These are phyloP conservation scores for Ammopiptanthus mongolicus DNA, from an alignment of 306 rosid genomes.

Conservation along the genomic window DNA sequence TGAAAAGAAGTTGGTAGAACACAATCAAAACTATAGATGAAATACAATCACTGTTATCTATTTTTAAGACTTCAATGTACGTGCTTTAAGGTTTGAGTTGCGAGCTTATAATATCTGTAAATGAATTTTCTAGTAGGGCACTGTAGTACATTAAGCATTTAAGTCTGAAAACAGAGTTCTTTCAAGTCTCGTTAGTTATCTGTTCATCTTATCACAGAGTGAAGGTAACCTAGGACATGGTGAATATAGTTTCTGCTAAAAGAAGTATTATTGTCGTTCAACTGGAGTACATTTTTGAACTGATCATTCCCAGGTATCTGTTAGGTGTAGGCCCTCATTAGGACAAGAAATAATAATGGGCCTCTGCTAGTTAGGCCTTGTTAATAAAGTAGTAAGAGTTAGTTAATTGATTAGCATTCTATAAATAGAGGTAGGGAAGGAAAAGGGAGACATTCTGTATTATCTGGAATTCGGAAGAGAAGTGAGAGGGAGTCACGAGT, in stretches of 20 bases:
- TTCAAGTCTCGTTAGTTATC: not conserved
- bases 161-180: not conserved
- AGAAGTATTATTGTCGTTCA: not conserved
- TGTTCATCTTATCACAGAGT: conserved; percentile 7
- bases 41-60: not conserved
- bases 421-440: too few species aligned
- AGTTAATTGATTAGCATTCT: too few species aligned
- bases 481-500: too few species aligned
- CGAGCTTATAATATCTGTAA: not conserved
- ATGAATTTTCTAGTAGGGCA: not conserved
- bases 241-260: not conserved
- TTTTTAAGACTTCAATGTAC: not conserved
- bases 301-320: too few species aligned
- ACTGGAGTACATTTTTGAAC: not conserved
- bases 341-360: too few species aligned
- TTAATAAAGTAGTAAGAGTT: too few species aligned
- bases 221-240: not conserved
- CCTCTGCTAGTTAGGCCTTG: too few species aligned
- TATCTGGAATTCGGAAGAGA: too few species aligned
- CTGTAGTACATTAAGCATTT: not conserved
- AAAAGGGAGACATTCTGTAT: too few species aligned
- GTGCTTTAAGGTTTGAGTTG: not conserved
- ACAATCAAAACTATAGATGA: not conserved
- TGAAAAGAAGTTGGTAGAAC: not conserved
- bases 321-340: too few species aligned